Base-by-base conservation (phyloP, 805 yeast species). In the Candida maris region DNA sequence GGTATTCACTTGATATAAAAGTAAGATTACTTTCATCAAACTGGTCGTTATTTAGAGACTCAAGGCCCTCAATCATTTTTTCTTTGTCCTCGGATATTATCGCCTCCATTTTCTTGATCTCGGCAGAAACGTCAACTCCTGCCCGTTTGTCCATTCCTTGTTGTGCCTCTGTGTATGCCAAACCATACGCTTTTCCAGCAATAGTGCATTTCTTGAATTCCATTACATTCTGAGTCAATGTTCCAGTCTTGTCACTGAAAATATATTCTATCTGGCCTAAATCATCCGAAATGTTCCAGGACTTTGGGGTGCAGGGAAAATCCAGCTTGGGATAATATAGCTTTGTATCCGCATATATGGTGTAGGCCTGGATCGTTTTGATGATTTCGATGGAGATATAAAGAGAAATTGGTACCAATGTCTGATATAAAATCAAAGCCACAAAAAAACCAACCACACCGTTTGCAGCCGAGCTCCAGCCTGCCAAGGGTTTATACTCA, bases 261-360 rank as follows among this genome's bases (percentile, higher is more conserved):
- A 84, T 73, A 54, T 81, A 84, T 57, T 84, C 93, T 41, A 84
- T 79, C 56, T 84, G 94, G 14, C 94, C 94, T 45, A 84, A 68
- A 57, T 84, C 94, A 60, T 84, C 94, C 5, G 88, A 80, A 30
- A 84, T 80, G 44, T 79, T 79, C 94, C 94, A 84, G 1, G 89
- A 74, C 49, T 83, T 82, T 3, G 94, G 91, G 1, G 79, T 71
- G 57, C 91, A 82, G 0, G 91, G 88, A 52, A 75, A 81, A 58
- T 85, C 88, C 31, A 81, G 62, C 37, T 60, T 70, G 35, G 71
- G 79, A 49, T 83, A 80, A 53, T 84, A 85, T 81, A 84, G 78
- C 40, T 73, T 68, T 19, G 70, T 62, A 56, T 84, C 94, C 2
- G 82, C 71, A 56, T 73, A 81, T 45, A 84, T 85, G 62, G 83